These are phyloP conservation scores for Cetraspora pellucida DNA, from an alignment of 192 early-diverging fungal species.

Conservation along the genomic window DNA sequence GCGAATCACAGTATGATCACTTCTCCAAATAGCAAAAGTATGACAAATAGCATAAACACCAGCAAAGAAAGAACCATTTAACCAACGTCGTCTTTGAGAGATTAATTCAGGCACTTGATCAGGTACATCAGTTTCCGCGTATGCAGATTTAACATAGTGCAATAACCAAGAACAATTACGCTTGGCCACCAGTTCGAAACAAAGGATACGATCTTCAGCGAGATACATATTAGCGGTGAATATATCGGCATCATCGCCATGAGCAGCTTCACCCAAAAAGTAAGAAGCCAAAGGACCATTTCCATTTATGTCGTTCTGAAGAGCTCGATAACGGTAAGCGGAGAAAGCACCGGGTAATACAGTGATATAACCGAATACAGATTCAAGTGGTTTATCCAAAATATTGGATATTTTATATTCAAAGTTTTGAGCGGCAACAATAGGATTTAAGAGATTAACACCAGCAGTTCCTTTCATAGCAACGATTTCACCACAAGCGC, in stretches of 20 bases:
- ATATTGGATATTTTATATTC: slow-evolving; percentile 76
- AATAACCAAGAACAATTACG: slow-evolving; percentile 66
- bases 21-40: slow-evolving; percentile 76
- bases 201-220: slow-evolving; percentile 83
- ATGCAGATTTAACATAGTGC: slow-evolving; percentile 70
- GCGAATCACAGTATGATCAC: slow-evolving; percentile 71
- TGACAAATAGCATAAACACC: slow-evolving; percentile 82
- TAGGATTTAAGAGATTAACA: slow-evolving; percentile 53
- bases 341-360: slow-evolving; percentile 88
- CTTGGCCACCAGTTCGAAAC: slow-evolving; percentile 85
- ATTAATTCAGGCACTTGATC: slow-evolving; percentile 83
- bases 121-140: slow-evolving; percentile 86
- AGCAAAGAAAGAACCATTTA: slow-evolving; percentile 95
- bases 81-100: slow-evolving; percentile 96
- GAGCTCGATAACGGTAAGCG: slow-evolving; percentile 76
- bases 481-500: slow-evolving; percentile 69
- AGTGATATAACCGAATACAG: slow-evolving; percentile 85
- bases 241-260: slow-evolving; percentile 62
- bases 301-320: slow-evolving; percentile 64
- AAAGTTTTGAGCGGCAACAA: slow-evolving; percentile 70
- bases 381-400: slow-evolving; percentile 73
- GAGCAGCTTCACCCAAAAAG: slow-evolving; percentile 69
- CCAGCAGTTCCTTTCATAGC: slow-evolving; percentile 72
- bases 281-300: slow-evolving; percentile 71
- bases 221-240: slow-evolving; percentile 84